Evolutionary conservation across 1,284 basidiomycete species (phyloP), one percentile per base, ranked within the genome.

Genomic region (Microbotryum lychnidis-dioicae): DNA sequence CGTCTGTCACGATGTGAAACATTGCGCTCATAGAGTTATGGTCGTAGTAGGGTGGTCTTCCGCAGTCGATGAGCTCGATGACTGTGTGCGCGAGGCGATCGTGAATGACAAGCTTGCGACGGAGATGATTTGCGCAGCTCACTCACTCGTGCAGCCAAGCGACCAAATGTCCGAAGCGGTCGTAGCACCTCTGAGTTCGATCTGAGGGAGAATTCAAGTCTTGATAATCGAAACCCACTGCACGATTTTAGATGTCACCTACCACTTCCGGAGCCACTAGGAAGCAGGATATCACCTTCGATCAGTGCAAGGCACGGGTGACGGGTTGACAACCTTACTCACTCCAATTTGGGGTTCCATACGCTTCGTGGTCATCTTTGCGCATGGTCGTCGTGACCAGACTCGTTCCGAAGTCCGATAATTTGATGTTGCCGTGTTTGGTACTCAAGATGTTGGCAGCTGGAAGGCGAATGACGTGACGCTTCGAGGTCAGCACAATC

Each of bases 321-420:
- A 37, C 18, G 9, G 23, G 51, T 21, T 8, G 33, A 37, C 5
- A 3, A 23, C 6, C 16, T 42, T 12, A 75, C 79, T 71, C 64
- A 81, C 80, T 97, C 92, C 92, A 97, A 72, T 97, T 94, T 4
- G 92, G 92, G 6, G 92, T 97, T 14, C 92, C 93, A 6, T 90
- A 89, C 14, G 93, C 87, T 59, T 80, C 87, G 57, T 79, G 84
- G 23, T 56, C 25, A 0, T 33, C 54, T 3, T 60, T 52, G 18
- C 52, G 45, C 31, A 66, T 49, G 10, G 56, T 61, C 18, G 51
- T 54, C 3, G 16, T 42, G 37, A 42, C 37, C 37, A 42, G 16
- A 16, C 37, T 42, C 37, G 37, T 42, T 44, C 81, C 81, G 69
- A 82, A 82, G 70, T 82, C 81, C 20, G 79, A 78, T 4, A 82